Base-by-base conservation (phyloP, 2,329 filamentous ascomycete species). In the Ciborinia camelliae region DNA sequence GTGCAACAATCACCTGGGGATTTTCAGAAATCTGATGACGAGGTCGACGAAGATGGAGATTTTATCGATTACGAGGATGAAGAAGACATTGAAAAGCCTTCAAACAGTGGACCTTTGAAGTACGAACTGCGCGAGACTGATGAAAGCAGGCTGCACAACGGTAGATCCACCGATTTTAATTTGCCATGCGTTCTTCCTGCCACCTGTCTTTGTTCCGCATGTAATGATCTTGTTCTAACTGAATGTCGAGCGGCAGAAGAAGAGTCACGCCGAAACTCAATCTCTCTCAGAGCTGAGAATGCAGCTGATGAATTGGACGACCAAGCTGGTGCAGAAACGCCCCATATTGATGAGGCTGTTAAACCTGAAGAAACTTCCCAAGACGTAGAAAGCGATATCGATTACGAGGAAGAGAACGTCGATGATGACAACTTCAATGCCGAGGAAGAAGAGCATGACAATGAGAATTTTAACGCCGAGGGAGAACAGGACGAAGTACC, bases 41-140 rank as follows among this genome's bases (percentile, higher is more conserved):
- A 65, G n/a, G 23, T 64, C 52, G 67, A 73, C 48, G 72, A 75
- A 55, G 74, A 77, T n/a, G 77, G 76, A 15, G 79, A 81, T 68
- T 65, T 79, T n/a, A 77, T 81, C 69, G 80, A 81, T 66, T 84
- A 82, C 70, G 80, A 81, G 30, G 81, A 84, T 64, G 79, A 50
- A 48, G 61, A 76, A n/a, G 78, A 80, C 53, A 26, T 48, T 20
- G 64, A 68, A 15, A 62, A 48, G 26, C 65, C 54, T 28, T 37
- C 48, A 15, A 65, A 68, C 9, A 18, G 48, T 53, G 57, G n/a
- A 62, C 45, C n/a, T 26, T 53, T 63, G 28, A 50, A 58, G 20
- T 35, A 41, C 28, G 41, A 47, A 32, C 32, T 32, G 35, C 53
- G 30, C 20, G 20, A 57, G 50, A 60, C 63, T 63, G 61, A 68